Evolutionary conservation across 2,329 filamentous ascomycete genomes (phyloP).

Genomic region (Fusarium kyushuense): DNA sequence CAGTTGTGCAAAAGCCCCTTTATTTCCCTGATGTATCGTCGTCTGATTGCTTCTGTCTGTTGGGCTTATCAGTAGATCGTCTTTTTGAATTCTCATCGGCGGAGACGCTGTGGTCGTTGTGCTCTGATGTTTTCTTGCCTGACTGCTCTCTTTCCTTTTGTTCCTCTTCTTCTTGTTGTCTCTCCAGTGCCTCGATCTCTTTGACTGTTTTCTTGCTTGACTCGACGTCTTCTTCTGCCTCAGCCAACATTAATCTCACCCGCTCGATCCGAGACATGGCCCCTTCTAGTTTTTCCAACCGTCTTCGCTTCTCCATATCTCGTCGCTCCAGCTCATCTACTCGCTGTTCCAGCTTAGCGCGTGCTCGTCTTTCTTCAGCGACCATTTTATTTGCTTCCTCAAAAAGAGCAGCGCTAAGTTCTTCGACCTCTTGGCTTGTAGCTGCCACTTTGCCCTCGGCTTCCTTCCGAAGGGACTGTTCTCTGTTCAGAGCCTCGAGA

Average conservation of each 20-base stretch:
- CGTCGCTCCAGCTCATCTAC: constrained; percentile 76
- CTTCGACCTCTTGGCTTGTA: constrained; percentile 79
- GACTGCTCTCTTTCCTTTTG: constrained; percentile 22
- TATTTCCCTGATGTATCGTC: neutral
- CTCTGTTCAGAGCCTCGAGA: constrained; percentile 72
- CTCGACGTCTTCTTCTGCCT: constrained; percentile 45
- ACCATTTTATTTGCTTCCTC: constrained; percentile 92
- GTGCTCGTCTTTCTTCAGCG: constrained; percentile 76
- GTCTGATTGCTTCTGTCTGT: constrained; percentile 1
- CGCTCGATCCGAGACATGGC: constrained; percentile 78
- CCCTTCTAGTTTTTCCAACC: constrained; percentile 77
- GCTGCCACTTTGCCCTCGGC: constrained; percentile 76
- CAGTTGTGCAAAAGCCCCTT: neutral
- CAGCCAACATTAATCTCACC: constrained; percentile 70
- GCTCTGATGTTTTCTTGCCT: neutral
- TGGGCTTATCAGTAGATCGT: constrained; percentile 10
- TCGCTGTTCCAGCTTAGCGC: constrained; percentile 77
- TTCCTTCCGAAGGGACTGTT: constrained; percentile 73
- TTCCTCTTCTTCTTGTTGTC: constrained; percentile 35
- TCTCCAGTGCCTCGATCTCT: constrained; percentile 36
- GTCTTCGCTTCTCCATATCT: constrained; percentile 75
- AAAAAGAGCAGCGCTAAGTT: constrained; percentile 80
- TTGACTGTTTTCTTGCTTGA: constrained; percentile 36
- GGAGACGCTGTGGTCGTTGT: neutral
- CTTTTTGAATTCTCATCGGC: constrained; percentile 11